Evolutionary conservation across 805 yeast genomes (phyloP).

Genomic region (Tetrapisispora nanseiensis): DNA sequence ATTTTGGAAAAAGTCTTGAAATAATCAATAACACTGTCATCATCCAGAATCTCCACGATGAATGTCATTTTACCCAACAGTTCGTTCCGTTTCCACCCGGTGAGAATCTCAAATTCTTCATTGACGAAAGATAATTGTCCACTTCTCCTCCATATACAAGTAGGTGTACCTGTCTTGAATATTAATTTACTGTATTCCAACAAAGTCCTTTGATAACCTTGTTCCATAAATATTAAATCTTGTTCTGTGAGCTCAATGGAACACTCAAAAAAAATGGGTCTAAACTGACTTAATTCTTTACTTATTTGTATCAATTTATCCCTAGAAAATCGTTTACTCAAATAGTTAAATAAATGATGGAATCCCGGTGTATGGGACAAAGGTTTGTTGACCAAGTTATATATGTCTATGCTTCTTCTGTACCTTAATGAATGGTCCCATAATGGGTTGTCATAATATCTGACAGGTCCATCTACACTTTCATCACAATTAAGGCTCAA

Average conservation of each 20-base stretch:
- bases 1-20: conserved; percentile 75
- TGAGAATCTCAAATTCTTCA: conserved; percentile 81
- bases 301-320: conserved; percentile 72
- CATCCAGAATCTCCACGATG: conserved; percentile 77
- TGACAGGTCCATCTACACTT: not conserved
- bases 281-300: conserved; percentile 75
- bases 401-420: conserved; percentile 69
- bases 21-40: conserved; percentile 75
- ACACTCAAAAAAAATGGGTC: conserved; percentile 90
- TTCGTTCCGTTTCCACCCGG: conserved; percentile 80
- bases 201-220: conserved; percentile 86
- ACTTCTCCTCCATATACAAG: conserved; percentile 90
- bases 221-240: conserved; percentile 90
- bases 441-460: conserved; percentile 15
- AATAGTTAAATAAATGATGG: conserved; percentile 67
- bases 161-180: conserved; percentile 82
- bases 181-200: conserved; percentile 83
- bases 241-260: conserved; percentile 77
- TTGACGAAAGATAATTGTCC: conserved; percentile 94
- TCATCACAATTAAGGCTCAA: conserved; percentile 18
- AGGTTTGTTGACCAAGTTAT: conserved; percentile 63
- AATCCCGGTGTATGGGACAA: conserved; percentile 87
- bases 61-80: conserved; percentile 59
- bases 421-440: conserved; percentile 32
- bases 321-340: conserved; percentile 60